Base-by-base conservation (phyloP, 2,329 filamentous ascomycete genomes). In the Verticillium longisporum region DNA sequence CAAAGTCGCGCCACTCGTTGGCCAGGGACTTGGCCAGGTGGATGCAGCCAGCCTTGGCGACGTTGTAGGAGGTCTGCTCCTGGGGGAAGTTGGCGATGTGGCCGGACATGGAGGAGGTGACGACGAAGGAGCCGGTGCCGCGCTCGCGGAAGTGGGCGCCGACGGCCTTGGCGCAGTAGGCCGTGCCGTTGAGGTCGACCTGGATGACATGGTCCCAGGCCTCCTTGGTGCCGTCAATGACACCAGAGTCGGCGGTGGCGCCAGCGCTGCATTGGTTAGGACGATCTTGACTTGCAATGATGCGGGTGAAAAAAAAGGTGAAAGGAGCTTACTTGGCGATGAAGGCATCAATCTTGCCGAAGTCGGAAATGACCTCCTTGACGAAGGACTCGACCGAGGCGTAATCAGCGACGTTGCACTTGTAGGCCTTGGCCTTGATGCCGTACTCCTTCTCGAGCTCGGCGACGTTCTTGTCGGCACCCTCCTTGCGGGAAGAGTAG, bases 291-390 rank as follows among this genome's bases (percentile, higher is more conserved):
- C 31, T 31, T 56, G 4, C 33, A 38, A 15, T 21, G 15, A 26
- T 26, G 10, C 33, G 32, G 33, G 1, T 4, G n/a, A n/a, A 26
- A 26, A 26, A 26, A 26, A 26, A 26, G 26, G 26, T 26, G 14
- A 45, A 26, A 11, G 18, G 11, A 38, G 84, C 88, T 50, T 82
- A 88, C 73, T 92, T 92, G 68, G 89, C 89, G 60, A 92, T 83
- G 67, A 92, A 91, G 63, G 88, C 83, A 66, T 92, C 89, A 61
- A 92, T 84, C 57, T 86, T 84, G 68, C 87, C 87, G 71, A 92
- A 93, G 70, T 93, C 90, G 66, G 79, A 77, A 71, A 89, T 81
- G 65, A 92, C 86, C 37, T 92, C 84, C 61, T 78, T 76, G 61
- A 87, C 77, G 66, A 84, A 78, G 55, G 76, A 71, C 70, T 85